Percentiles rank a stretch among this genome's conserved stretches.
Evolutionary conservation across 306 rosid species (phyloP).

Genomic region (Cucurbita argyrosperma): DNA sequence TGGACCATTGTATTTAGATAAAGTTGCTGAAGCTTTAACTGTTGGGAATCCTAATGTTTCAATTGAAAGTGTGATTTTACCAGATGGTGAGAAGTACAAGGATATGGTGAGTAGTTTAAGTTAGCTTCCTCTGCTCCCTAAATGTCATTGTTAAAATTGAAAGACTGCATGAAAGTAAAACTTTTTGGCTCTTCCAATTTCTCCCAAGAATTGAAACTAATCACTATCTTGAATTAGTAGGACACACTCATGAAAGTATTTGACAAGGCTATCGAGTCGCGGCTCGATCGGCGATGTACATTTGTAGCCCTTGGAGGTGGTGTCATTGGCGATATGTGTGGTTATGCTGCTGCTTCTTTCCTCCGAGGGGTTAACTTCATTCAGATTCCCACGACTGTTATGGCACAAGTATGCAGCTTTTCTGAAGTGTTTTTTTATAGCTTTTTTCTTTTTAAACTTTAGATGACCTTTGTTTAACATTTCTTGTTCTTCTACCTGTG

Average conservation of each 20-base stretch:
- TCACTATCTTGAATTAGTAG: slow-evolving; percentile 28
- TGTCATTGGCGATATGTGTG: slow-evolving; percentile 94
- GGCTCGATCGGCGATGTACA: slow-evolving; percentile 64
- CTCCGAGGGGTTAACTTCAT: slow-evolving; percentile 89
- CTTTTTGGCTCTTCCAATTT: not conserved
- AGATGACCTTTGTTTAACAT: not conserved
- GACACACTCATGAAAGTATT: slow-evolving; percentile 86
- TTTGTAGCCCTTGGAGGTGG: slow-evolving; percentile 99
- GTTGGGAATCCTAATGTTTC: slow-evolving; percentile 61
- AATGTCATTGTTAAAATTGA: not conserved
- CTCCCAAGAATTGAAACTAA: slow-evolving; percentile 1
- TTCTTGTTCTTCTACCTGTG: not conserved
- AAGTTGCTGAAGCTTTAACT: slow-evolving; percentile 64
- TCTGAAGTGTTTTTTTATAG: not conserved
- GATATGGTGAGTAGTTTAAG: slow-evolving; percentile 44
- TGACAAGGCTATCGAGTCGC: slow-evolving; percentile 81
- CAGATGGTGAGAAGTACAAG: slow-evolving; percentile 87
- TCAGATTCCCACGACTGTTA: slow-evolving; percentile 92
- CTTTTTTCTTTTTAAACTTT: not conserved
- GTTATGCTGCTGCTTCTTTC: slow-evolving; percentile 77
- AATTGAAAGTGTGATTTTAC: slow-evolving; percentile 76
- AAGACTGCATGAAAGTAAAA: not conserved
- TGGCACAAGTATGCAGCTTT: slow-evolving; percentile 65
- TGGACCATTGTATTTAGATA: slow-evolving; percentile 70
- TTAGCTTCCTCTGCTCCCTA: not conserved